Conservation (phyloP, 805 yeast genomes). For the Kregervanrija fluxuum region DNA sequence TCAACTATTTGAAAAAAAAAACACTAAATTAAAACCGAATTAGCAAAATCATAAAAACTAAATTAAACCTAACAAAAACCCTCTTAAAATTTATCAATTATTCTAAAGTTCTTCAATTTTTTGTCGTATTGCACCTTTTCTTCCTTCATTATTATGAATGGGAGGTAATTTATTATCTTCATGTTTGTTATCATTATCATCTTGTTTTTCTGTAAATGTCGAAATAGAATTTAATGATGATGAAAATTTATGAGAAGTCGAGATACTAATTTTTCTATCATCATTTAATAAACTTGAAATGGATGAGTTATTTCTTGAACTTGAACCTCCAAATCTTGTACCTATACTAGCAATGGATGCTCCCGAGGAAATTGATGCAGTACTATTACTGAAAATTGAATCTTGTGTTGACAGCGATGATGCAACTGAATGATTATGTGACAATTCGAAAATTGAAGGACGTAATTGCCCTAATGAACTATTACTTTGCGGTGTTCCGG, state of each 20-base stretch:
- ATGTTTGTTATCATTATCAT: background rate
- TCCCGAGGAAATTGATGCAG: conserved; percentile 17
- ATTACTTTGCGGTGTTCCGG: too few species aligned
- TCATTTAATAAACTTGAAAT: conserved; percentile 21
- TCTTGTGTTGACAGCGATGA: conserved; percentile 20
- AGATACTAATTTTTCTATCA: conserved; percentile 8
- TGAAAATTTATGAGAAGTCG: background rate
- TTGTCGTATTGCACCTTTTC: too few species aligned
- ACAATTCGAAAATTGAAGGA: conserved; percentile 13
- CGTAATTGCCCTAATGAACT: conserved; percentile 4
- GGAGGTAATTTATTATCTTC: too few species aligned
- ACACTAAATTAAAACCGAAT: background rate
- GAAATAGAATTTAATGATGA: background rate
- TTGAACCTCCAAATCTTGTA: background rate
- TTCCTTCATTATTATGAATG: too few species aligned
- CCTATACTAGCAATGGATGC: too few species aligned
- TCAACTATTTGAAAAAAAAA: too few species aligned
- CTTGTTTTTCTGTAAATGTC: background rate
- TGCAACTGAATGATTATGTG: conserved; percentile 11
- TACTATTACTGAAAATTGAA: conserved; percentile 21
- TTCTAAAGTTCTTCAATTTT: too few species aligned
- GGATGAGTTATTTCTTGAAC: conserved; percentile 23
- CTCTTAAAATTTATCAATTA: background rate
- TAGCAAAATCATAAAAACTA: background rate
- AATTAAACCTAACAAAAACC: conserved; percentile 1